These are phyloP conservation scores for Scheffersomyces amazonensis DNA, from an alignment of 805 yeast genomes.

Conservation along the genomic window DNA sequence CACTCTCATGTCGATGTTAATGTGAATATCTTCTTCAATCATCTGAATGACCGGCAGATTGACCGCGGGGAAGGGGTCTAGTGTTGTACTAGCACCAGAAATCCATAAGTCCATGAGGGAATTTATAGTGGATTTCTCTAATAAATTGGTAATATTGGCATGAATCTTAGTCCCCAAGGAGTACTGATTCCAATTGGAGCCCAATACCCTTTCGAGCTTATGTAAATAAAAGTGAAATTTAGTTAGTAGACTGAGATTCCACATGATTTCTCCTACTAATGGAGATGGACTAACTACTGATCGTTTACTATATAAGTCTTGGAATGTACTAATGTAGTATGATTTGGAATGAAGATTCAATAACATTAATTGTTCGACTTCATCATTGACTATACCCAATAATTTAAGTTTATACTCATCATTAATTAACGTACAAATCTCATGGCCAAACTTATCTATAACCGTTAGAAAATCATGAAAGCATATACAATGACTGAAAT, in stretches of 20 bases:
- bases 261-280: conserved; percentile 7
- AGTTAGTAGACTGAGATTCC: conserved; percentile 16
- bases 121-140: too few relatives aligned
- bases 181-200: conserved; percentile 35
- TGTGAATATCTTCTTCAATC: too few relatives aligned
- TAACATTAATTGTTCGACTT: conserved; percentile 17
- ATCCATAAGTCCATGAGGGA: too few relatives aligned
- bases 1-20: too few relatives aligned
- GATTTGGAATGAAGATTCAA: conserved; percentile 8
- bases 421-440: conserved; percentile 20
- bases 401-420: conserved; percentile 35
- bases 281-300: background rate
- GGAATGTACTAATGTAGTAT: conserved; percentile 1
- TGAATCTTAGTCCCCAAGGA: conserved; percentile 57
- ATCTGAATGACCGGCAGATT: too few relatives aligned
- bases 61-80: too few relatives aligned
- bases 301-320: background rate
- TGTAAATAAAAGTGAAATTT: conserved; percentile 23
- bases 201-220: conserved; percentile 23
- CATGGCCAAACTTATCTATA: conserved; percentile 18
- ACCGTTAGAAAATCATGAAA: conserved; percentile 27
- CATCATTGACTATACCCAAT: conserved; percentile 25
- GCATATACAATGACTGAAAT: conserved; percentile 20
- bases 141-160: conserved; percentile 44
- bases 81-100: too few relatives aligned